Evolutionary conservation across 1,284 basidiomycete species (phyloP).

Genomic region (Mycosarcoma maydis): DNA sequence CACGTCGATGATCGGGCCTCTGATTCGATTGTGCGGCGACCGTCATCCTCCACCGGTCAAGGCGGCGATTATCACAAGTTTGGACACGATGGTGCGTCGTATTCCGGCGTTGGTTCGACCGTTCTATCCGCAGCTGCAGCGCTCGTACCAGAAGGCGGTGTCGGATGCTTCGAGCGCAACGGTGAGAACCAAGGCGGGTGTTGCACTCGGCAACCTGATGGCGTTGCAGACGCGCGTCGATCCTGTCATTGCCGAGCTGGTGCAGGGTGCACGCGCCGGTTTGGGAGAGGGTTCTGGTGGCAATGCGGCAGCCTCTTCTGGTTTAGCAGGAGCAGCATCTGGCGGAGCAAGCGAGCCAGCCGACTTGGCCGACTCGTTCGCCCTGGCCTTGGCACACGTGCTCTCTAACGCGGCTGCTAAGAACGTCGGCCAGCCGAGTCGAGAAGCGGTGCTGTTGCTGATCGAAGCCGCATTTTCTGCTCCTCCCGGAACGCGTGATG

Average conservation of each 20-base stretch:
- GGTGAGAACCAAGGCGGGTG: conserved; percentile 83
- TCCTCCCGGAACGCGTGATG: conserved; percentile 68
- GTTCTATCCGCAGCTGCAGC: conserved; percentile 97
- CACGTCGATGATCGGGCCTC: conserved; percentile 92
- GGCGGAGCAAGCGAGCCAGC: conserved; percentile 25
- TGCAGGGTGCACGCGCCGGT: conserved; percentile 70
- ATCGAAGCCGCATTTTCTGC: conserved; percentile 78
- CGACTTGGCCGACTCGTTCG: conserved; percentile 74
- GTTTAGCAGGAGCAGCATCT: conserved; percentile 23
- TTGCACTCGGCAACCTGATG: conserved; percentile 92
- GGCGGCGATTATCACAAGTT: conserved; percentile 59
- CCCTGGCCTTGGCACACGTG: conserved; percentile 81
- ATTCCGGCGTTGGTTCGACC: conserved; percentile 90
- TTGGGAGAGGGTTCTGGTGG: conserved; percentile 68
- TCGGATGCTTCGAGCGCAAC: conserved; percentile 81
- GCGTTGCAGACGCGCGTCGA: conserved; percentile 71
- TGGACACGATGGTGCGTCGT: conserved; percentile 68
- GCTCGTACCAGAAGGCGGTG: conserved; percentile 94
- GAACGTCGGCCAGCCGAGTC: conserved; percentile 81
- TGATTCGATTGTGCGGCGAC: conserved; percentile 73
- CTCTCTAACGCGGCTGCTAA: conserved; percentile 75
- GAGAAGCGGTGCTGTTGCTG: conserved; percentile 78
- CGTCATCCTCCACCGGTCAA: conserved; percentile 65
- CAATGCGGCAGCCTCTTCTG: conserved; percentile 9
- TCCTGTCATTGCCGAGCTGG: conserved; percentile 84